Percentiles rank a stretch among this genome's conserved stretches.
Conservation (phyloP, 73 alveolate genomes). For the Durusdinium trenchii region DNA sequence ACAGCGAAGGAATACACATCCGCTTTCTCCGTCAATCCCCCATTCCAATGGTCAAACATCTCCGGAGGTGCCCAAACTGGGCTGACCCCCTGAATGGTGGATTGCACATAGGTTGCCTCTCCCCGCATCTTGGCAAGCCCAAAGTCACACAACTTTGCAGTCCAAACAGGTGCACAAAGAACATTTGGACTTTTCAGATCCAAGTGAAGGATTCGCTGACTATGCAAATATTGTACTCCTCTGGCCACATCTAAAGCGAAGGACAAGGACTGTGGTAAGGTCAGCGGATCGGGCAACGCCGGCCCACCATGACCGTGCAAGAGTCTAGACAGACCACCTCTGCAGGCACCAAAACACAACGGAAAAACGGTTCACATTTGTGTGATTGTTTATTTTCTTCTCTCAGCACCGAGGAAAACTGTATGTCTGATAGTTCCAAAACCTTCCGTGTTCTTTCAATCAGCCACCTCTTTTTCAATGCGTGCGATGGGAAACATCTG, state of each 20-base stretch:
- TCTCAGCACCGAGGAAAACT: too few relatives aligned
- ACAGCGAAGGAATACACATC: slow-evolving; percentile 72
- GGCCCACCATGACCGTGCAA: slow-evolving; percentile 87
- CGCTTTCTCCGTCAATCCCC: slow-evolving; percentile 71
- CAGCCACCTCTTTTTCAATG: too few relatives aligned
- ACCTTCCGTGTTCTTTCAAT: too few relatives aligned
- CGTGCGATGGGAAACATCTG: too few relatives aligned
- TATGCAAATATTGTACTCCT: slow-evolving; percentile 69
- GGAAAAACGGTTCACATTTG: too few relatives aligned
- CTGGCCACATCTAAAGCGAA: slow-evolving; percentile 69
- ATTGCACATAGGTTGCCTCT: slow-evolving; percentile 61
- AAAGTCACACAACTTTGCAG: slow-evolving; percentile 55
- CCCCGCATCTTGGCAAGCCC: slow-evolving; percentile 86
- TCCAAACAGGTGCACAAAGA: slow-evolving; percentile 50
- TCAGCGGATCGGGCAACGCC: slow-evolving; percentile 61
- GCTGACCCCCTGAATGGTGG: slow-evolving; percentile 89
- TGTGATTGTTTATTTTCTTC: too few relatives aligned
- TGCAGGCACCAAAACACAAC: too few relatives aligned
- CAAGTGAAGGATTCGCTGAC: slow-evolving; percentile 6
- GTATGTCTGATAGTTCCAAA: too few relatives aligned
- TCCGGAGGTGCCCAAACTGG: slow-evolving; percentile 93
- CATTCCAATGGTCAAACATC: slow-evolving; percentile 49
- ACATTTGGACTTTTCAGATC: slow-evolving; percentile 67
- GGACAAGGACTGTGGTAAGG: slow-evolving; percentile 56
- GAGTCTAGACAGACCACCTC: slow-evolving; percentile 51